Evolutionary conservation across 164 flowering plant species (phyloP), one percentile per base, ranked within the genome.

Genomic region (Liquidambar formosana): DNA sequence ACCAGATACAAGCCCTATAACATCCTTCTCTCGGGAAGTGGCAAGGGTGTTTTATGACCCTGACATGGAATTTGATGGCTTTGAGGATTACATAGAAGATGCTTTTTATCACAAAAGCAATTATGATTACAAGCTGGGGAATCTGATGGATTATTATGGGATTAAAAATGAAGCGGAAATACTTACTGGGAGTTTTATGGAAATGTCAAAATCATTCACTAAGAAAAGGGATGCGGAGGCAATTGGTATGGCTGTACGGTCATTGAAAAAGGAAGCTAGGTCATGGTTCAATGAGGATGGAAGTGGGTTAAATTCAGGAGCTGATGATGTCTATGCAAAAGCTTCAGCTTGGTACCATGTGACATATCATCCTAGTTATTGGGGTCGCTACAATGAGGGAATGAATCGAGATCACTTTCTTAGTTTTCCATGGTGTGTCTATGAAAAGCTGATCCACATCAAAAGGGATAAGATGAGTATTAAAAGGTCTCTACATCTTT

Each of bases 301-400:
- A 33, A 71, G 52, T 18, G 68, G 49, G 22, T 56, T 57, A 19
- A 77, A 66, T 56, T 56, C 63, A n/a, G 77, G 43, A 19, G 63
- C 27, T 8, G 81, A 77, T 26, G 80, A 86, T 67, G n/a, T n/a
- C n/a, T n/a, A n/a, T n/a, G 91, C 95, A 48, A 88, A 85, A 68
- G 95, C 97, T 2, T 89, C 97, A 0, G 96, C 96, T 48, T 91
- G 97, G 94, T 91, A 91, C 71, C 79, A 90, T 65, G 97, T 90
- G 23, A 86, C 96, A 0, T 90, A 91, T 66, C 94, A 91, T 75
- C 88, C 77, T 0, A 16, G 41, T 2, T 91, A 76, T 65, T 88
- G 85, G 83, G 96, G 90, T 44, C 9, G 44, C 63, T 88, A 83
- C 80, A 86, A 86, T 44, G 89, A 85, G 48, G 97, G 84, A 10